Evolutionary conservation across 148 eudicot species (phyloP), one percentile per base, ranked within the genome.

Genomic region (Vaccinium corymbosum): DNA sequence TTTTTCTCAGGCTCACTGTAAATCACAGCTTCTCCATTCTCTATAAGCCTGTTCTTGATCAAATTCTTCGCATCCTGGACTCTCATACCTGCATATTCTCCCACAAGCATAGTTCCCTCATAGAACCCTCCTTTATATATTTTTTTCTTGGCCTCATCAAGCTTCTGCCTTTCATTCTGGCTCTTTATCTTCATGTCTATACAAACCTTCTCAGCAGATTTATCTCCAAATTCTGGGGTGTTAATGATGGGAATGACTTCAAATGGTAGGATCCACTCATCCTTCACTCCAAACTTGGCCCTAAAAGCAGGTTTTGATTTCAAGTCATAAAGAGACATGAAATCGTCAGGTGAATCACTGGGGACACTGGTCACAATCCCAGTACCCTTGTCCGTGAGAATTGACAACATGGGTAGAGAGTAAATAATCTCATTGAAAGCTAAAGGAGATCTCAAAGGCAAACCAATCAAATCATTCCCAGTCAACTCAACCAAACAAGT

Each of bases 361-460:
- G 98, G 98, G 53, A 94, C 98, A 83, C 98, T 94, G 29, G 98
- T 95, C 80, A 95, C 98, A 51, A 94, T 90, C 61, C 98, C 98
- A 57, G 98, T 95, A 81, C 98, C 98, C 87, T 95, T 95, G 84
- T 95, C 97, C 8, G 96, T 95, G 86, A 95, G 92, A 81, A 95
- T 92, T 10, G 98, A 94, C 29, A 90, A 66, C 98, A 94, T 95
- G 2, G 98, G 98, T 51, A 95, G 92, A 81, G 95, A 85, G 50
- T 94, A 95, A 57, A 94, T 95, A 48, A 89, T 82, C 51, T 94
- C 91, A 87, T 93, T 91, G 86, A 84, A 84, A 9, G 98, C 90
- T 20, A 95, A 89, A 1, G 98, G 98, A 82, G 98, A 92, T 86
- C 87, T 93, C 83, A 95, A 84, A 76, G 98, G 94, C 84, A 95